These are phyloP conservation scores for Chalciporus sphaerocephalus DNA, from an alignment of 768 basidiomycete genomes.

Conservation along the genomic window DNA sequence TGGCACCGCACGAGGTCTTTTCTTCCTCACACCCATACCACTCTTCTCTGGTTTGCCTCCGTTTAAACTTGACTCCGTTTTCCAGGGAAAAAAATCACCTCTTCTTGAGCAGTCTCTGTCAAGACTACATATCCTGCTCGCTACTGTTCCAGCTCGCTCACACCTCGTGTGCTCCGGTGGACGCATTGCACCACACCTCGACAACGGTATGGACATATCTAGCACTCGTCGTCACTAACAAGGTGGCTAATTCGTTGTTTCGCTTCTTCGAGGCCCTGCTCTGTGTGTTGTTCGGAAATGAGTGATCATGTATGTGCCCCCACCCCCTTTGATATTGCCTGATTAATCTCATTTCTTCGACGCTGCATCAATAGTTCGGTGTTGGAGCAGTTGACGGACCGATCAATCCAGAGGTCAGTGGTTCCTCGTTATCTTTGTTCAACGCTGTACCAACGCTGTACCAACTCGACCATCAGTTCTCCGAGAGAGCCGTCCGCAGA, in stretches of 20 bases:
- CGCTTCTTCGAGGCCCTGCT: neutral
- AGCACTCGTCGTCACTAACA: neutral
- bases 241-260: conserved; percentile 4
- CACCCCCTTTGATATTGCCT: neutral
- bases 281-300: conserved; percentile 1
- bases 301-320: conserved; percentile 13
- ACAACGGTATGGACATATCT: conserved; percentile 3
- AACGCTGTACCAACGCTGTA: neutral
- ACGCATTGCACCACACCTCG: neutral
- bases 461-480: conserved; percentile 38
- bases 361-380: conserved; percentile 6
- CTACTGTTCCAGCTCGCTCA: neutral
- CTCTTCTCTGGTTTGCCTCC: neutral
- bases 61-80: conserved; percentile 5
- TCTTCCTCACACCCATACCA: conserved; percentile 2
- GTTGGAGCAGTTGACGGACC: conserved; percentile 9
- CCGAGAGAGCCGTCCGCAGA: conserved; percentile 58
- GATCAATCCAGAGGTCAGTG: conserved; percentile 25
- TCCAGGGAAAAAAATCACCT: neutral
- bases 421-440: neutral
- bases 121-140: neutral
- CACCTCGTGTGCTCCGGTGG: neutral
- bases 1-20: conserved; percentile 5
- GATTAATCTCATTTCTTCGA: neutral
- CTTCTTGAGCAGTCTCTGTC: neutral